Evolutionary conservation across 2,329 filamentous ascomycete genomes (phyloP).

Genomic region (Colletotrichum neosansevieriae): DNA sequence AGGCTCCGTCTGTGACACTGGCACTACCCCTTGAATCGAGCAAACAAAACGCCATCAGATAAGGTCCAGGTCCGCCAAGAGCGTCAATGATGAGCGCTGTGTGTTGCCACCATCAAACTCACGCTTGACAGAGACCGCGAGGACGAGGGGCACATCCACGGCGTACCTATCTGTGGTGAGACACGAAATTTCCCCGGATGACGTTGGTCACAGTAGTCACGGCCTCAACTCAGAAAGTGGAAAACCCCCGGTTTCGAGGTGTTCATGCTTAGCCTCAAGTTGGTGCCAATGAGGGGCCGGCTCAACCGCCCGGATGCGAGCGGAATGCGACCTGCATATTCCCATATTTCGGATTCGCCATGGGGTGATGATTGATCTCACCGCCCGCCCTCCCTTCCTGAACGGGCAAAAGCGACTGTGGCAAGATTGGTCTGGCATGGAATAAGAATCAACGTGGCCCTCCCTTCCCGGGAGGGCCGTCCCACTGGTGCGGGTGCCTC

Average conservation of each 20-base stretch:
- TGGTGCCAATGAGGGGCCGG: constrained; percentile 4
- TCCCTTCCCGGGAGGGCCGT: constrained; percentile 11
- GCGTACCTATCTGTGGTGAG: constrained; percentile 1
- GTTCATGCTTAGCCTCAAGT: constrained; percentile 3
- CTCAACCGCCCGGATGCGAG: background rate
- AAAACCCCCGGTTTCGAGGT: background rate
- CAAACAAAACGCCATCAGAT: constrained; percentile 22
- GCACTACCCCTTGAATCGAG: background rate
- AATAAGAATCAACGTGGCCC: constrained; percentile 1
- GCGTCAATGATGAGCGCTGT: no score
- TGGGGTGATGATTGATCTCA: constrained; percentile 2
- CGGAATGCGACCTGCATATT: background rate
- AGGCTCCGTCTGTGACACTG: background rate
- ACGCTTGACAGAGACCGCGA: no score
- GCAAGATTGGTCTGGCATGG: background rate
- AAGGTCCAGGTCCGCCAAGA: background rate
- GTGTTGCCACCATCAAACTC: no score
- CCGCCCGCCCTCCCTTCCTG: constrained; percentile 1
- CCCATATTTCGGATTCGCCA: background rate
- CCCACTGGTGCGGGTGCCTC: constrained; percentile 1
- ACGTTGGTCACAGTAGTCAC: background rate
- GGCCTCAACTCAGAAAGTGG: background rate
- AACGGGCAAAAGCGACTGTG: background rate
- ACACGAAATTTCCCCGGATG: background rate
- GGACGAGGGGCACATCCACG: background rate